phyloP scores from a whole-genome alignment of 306 rosid genomes.

The Citrullus colocynthis region DNA sequence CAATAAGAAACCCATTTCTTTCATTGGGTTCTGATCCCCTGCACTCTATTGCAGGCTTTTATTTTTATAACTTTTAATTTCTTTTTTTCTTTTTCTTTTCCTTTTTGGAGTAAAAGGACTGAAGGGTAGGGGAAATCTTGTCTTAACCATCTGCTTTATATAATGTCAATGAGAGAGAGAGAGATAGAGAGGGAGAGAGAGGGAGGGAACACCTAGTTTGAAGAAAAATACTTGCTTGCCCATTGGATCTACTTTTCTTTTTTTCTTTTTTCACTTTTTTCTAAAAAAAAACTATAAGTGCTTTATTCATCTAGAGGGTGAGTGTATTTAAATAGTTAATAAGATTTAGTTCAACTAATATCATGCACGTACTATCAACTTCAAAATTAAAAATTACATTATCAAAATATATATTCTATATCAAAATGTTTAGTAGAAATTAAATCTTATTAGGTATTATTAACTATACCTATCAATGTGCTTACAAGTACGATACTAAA shows the following conservation, averaged over 20 bases:
- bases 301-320: too few species aligned
- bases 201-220: background rate
- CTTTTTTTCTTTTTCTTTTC: background rate
- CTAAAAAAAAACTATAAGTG: too few species aligned
- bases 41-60: background rate
- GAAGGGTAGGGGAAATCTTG: conserved; percentile 27
- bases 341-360: too few species aligned
- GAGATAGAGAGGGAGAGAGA: background rate
- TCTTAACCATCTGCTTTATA: conserved; percentile 28
- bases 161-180: conserved; percentile 10
- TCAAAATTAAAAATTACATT: too few species aligned
- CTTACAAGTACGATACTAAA: too few species aligned
- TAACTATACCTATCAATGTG: too few species aligned
- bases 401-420: too few species aligned
- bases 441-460: too few species aligned
- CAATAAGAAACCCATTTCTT: conserved; percentile 39
- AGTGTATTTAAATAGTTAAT: too few species aligned
- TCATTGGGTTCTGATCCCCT: conserved; percentile 38
- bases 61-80: background rate
- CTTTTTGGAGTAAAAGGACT: conserved; percentile 9
- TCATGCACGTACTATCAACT: too few species aligned
- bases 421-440: too few species aligned
- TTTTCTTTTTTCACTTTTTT: too few species aligned
- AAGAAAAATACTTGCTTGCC: background rate
- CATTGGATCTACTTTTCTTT: background rate